A percentile compares a stretch with the other conserved stretches of the same genome.
These are phyloP conservation scores for Torulaspora quercuum DNA, from an alignment of 805 yeast species.

Conservation along the genomic window DNA sequence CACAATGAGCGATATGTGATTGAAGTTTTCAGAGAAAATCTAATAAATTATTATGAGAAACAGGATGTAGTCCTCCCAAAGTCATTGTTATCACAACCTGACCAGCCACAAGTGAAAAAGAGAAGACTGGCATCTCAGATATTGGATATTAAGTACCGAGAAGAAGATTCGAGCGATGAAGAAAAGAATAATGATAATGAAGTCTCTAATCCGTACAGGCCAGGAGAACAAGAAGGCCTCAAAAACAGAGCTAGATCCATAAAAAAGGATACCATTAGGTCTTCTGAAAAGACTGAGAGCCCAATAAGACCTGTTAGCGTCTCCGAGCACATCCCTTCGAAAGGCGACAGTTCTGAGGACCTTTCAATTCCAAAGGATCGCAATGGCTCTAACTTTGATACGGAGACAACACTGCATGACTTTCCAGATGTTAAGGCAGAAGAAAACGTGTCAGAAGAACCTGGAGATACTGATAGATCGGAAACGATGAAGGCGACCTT, in stretches of 20 bases:
- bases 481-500: constrained; percentile 3
- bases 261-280: background rate
- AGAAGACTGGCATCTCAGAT: constrained; percentile 6
- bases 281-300: background rate
- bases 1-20: constrained; percentile 62
- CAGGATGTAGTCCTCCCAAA: constrained; percentile 37
- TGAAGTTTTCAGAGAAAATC: constrained; percentile 50
- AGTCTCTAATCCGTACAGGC: background rate
- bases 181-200: background rate
- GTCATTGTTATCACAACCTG: constrained; percentile 14
- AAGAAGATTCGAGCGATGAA: constrained; percentile 4
- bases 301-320: too few relatives aligned
- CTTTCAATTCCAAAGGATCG: too few relatives aligned
- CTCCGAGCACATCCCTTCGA: too few relatives aligned
- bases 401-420: background rate
- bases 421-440: background rate
- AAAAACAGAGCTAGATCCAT: too few relatives aligned
- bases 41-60: constrained; percentile 46
- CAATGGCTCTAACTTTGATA: too few relatives aligned
- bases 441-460: background rate
- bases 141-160: constrained; percentile 1
- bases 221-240: constrained; percentile 3
- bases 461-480: background rate
- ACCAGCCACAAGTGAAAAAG: constrained; percentile 6
- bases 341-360: too few relatives aligned